Evolutionary conservation across 768 basidiomycete genomes (phyloP).

Genomic region (Collybiopsis luxurians): DNA sequence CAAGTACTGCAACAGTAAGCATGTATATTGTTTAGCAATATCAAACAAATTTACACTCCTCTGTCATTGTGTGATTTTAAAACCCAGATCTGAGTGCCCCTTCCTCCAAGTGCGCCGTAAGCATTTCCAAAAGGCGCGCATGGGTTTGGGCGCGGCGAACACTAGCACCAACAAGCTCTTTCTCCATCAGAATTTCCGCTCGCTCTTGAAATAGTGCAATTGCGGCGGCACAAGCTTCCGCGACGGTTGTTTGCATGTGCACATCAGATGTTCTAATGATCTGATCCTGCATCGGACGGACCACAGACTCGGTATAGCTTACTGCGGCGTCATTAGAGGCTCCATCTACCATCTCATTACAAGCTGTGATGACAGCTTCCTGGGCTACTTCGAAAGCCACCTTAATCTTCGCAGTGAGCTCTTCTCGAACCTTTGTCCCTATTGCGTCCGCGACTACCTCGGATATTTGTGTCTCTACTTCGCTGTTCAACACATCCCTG

Average conservation of each 20-base stretch:
- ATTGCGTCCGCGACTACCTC: not conserved
- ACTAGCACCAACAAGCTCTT: not conserved
- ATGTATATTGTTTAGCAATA: too few species aligned
- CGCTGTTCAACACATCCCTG: not conserved
- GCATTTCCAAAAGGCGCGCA: not conserved
- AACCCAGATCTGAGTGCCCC: too few species aligned
- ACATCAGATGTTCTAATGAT: not conserved
- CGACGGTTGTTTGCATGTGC: not conserved
- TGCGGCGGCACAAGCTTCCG: not conserved
- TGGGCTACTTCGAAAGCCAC: not conserved
- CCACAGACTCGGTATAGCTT: not conserved
- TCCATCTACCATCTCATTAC: not conserved
- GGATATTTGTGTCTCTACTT: not conserved
- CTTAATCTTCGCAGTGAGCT: not conserved
- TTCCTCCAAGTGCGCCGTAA: not conserved
- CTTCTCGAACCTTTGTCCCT: not conserved
- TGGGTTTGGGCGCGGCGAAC: not conserved
- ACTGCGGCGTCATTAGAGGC: not conserved
- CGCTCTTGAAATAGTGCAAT: conserved; percentile 1
- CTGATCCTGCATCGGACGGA: not conserved
- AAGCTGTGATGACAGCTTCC: not conserved
- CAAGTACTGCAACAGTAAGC: too few species aligned
- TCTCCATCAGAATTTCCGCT: conserved; percentile 4
- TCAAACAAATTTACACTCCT: too few species aligned
- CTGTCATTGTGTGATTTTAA: too few species aligned